Conservation (phyloP, 169 alveolate genomes). For the Amoebophrya sp. region DNA sequence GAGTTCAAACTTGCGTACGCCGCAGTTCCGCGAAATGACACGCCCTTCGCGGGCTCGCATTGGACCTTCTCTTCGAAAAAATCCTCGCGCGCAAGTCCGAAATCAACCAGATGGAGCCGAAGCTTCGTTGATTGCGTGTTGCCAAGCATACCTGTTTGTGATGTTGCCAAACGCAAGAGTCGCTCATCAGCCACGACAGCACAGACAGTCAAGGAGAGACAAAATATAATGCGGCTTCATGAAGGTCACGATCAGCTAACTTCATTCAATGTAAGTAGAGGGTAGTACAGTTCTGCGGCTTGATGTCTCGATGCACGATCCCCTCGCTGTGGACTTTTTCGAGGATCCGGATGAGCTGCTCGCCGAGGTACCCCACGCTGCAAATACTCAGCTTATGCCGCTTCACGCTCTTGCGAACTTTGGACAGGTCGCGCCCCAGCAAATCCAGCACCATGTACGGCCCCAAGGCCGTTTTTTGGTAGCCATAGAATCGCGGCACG, state of each 20-base stretch:
- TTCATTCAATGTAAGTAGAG: neutral
- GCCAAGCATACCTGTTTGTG: neutral
- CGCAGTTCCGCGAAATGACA: neutral
- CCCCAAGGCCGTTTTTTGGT: neutral
- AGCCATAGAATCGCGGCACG: too few species aligned
- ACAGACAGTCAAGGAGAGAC: neutral
- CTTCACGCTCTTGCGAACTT: neutral
- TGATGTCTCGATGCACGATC: neutral
- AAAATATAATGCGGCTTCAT: too few species aligned
- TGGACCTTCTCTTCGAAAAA: neutral
- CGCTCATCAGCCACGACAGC: neutral
- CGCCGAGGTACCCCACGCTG: neutral
- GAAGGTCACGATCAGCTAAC: too few species aligned
- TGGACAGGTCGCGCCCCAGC: neutral
- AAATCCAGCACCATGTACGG: neutral
- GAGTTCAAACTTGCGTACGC: neutral
- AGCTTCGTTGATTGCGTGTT: neutral
- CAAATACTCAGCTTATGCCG: neutral
- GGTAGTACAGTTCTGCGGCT: neutral
- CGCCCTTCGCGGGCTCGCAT: neutral
- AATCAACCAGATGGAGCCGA: neutral
- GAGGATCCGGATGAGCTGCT: neutral
- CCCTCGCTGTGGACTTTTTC: neutral
- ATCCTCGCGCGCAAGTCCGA: neutral
- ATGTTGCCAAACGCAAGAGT: neutral